Percentiles rank a stretch among this genome's conserved stretches.
Conservation (phyloP, 768 basidiomycete genomes). For the Leccinum obscurum region DNA sequence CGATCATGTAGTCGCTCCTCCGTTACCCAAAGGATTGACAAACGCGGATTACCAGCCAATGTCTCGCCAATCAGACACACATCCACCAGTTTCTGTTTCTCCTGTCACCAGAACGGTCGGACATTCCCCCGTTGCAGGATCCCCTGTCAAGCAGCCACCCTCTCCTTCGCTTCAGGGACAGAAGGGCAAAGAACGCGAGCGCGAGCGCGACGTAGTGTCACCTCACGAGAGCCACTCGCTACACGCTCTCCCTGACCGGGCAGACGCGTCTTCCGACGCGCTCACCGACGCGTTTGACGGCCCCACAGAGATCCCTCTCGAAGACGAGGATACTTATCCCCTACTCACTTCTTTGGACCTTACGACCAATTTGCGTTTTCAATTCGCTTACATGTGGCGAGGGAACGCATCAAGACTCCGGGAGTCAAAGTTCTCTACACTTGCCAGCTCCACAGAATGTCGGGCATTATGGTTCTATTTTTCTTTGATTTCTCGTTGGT, state of each 20-base stretch:
- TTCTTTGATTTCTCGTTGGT: not conserved
- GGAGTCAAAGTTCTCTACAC: not conserved
- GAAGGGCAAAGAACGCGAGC: conserved; percentile 29
- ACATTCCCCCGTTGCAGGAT: not conserved
- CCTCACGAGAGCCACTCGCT: not conserved
- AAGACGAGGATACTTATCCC: conserved; percentile 19
- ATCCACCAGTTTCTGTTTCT: not conserved
- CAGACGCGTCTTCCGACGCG: not conserved
- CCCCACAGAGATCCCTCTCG: conserved; percentile 15
- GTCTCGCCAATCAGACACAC: not conserved
- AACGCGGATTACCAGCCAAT: conserved; percentile 22
- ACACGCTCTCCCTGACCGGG: not conserved
- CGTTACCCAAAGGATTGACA: conserved; percentile 21
- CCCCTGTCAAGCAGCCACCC: not conserved
- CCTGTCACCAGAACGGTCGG: not conserved
- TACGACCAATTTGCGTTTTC: conserved; percentile 24
- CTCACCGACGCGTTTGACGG: conserved; percentile 15
- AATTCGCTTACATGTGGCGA: conserved; percentile 23
- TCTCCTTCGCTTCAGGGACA: not conserved
- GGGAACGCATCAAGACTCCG: conserved; percentile 14
- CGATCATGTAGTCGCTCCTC: conserved; percentile 22
- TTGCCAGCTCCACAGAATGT: not conserved
- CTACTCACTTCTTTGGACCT: conserved; percentile 18
- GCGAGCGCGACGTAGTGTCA: conserved; percentile 4
- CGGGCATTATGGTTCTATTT: not conserved